Base-by-base conservation (phyloP, 257 asterid genomes). In the Fraxinus anomala region DNA sequence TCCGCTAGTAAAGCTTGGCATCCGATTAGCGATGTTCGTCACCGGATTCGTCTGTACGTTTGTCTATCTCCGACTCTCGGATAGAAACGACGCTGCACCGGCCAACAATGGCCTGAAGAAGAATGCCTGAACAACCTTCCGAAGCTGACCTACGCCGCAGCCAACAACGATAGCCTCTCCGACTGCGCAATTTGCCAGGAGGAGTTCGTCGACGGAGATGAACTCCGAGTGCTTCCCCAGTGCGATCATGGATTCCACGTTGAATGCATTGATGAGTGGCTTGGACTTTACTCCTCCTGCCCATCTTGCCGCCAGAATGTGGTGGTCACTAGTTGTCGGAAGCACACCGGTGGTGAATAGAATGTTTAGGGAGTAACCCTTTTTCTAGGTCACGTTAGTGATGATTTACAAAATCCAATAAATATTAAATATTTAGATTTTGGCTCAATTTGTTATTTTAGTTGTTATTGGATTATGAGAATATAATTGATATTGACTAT, bases 201-300 rank as follows among this genome's bases (percentile, higher is more conserved):
- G 72, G 90, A 85, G 37, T 87, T 80, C 69, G 79, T 7, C 54
- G 79, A 66, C 40, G 89, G 87, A 23, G 87, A 87, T 4, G 87
- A 85, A 79, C 77, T 87, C 47, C 80, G 88, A 16, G 77, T 87
- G 49, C 51, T 87, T 40, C 89, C 90, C 21, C 89, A 82, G 77
- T 87, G 89, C 76, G 81, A 86, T 12, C 90, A 87, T 59, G 74
- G 81, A 13, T 87, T 87, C 75, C 90, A 87, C 75, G 83, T 73
- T 4, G 47, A 19, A 2, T 87, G 90, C 72, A 79, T 87, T 68
- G 90, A 87, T 76, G 73, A 73, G 72, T 87, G 90, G 90, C 87
- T 87, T 28, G 86, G 84, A 16, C 83, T 87, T 4, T 89, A 85
- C 76, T 87, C 90, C 3, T 85, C 89, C 23, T 87, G 89, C 66